Evolutionary conservation across 169 alveolate genomes (phyloP), one percentile per base, ranked within the genome.

Genomic region (Eimeria praecox): DNA sequence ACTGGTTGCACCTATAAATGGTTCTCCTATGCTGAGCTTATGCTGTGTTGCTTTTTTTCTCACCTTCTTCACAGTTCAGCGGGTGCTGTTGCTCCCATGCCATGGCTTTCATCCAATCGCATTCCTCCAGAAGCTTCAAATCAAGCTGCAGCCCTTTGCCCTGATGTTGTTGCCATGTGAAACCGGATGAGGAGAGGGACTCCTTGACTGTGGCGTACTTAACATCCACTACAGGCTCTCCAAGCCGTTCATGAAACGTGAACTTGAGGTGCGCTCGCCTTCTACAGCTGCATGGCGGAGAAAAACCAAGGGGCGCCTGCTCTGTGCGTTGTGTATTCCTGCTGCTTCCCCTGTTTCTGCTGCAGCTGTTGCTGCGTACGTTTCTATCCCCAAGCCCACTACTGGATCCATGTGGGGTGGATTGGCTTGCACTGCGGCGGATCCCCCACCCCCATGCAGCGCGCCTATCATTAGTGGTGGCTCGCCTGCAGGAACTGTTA

Each of bases 61-160:
- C 46, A 93, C 96, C 96, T 24, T 80, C 66, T 30, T 64, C 66
- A 33, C 87, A 62, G 78, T 93, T 75, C 24, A 93, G 86, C 9
- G 77, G 73, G 24, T 42, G 24, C 2, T n/a, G 44, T 78, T 93
- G 96, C 35, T 93, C 96, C 75, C 73, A 82, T 1, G 92, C 93
- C 96, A 93, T 93, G 40, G 96, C 96, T 85, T 66, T 59, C 62
- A 93, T 80, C 96, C 96, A 93, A 59, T 59, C 78, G 56, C 86
- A 75, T 42, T 82, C 96, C 27, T 83, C 85, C 38, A 93, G 59
- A 8, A 80, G 52, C 22, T 78, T 71, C 49, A 78, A 59, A 78
- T 52, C 64, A 3, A 44, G 56, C 42, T 75, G 66, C 62, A 35
- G 38, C 95, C 24, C 22, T n/a, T 77, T n/a, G 64, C 89, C 42